These are phyloP conservation scores for Aspergillus costaricaensis DNA, from an alignment of 2,329 filamentous ascomycete species.

Conservation along the genomic window DNA sequence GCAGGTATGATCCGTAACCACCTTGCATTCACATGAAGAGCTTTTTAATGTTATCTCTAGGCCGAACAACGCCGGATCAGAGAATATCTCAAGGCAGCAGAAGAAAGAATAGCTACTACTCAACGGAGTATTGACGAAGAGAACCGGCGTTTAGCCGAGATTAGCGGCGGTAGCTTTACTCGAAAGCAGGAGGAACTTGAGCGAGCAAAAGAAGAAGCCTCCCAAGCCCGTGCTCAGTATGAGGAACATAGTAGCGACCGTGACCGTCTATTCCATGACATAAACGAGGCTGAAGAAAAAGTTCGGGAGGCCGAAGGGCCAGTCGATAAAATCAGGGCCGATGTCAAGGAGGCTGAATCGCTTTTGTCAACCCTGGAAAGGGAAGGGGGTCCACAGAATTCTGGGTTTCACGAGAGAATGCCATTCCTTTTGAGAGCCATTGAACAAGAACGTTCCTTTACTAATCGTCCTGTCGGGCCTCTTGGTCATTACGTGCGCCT, in stretches of 20 bases:
- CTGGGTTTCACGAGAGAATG: conserved; percentile 66
- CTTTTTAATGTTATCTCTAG: conserved; percentile 41
- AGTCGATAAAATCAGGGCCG: conserved; percentile 51
- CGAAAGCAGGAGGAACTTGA: conserved; percentile 62
- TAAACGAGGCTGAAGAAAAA: conserved; percentile 38
- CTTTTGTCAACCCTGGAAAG: conserved; percentile 56
- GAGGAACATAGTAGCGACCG: conserved; percentile 44
- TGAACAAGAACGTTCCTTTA: conserved; percentile 67
- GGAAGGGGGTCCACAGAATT: conserved; percentile 61
- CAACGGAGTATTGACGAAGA: conserved; percentile 52
- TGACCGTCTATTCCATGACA: conserved; percentile 37
- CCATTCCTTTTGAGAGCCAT: conserved; percentile 68
- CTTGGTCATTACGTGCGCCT: conserved; percentile 77
- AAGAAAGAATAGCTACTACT: conserved; percentile 45
- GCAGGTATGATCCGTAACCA: conserved; percentile 39
- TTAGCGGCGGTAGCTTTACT: conserved; percentile 69
- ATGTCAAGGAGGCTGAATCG: conserved; percentile 56
- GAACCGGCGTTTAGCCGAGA: conserved; percentile 61
- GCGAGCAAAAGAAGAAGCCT: conserved; percentile 55
- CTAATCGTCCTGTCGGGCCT: conserved; percentile 75
- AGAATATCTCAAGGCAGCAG: conserved; percentile 57
- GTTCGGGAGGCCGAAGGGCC: conserved; percentile 25
- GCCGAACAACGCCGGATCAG: conserved; percentile 68
- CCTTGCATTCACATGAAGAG: conserved; percentile 7
- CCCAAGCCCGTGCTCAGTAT: conserved; percentile 48